Percentiles rank a stretch among this genome's conserved stretches.
Conservation (phyloP, 352 stramenopile genomes). For the Discostella stelligera region DNA sequence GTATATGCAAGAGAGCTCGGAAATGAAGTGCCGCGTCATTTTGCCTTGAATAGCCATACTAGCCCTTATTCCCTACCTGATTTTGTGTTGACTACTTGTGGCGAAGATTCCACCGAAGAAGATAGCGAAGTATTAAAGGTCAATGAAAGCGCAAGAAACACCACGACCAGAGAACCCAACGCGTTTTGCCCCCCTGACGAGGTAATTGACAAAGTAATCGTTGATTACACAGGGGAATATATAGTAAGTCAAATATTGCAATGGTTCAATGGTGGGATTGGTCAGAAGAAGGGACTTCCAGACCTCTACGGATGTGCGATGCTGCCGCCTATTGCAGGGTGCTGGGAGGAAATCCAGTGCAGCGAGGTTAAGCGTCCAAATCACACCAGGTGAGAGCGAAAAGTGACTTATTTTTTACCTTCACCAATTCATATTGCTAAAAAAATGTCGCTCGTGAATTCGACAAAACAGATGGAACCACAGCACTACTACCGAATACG, state of each 20-base stretch:
- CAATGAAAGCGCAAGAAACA: conserved; percentile 13
- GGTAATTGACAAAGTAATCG: conserved; percentile 74
- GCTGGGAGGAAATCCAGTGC: conserved; percentile 55
- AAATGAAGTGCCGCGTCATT: conserved; percentile 54
- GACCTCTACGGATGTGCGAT: conserved; percentile 75
- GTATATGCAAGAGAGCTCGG: conserved; percentile 79
- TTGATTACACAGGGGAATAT: conserved; percentile 81
- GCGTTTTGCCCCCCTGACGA: conserved; percentile 73
- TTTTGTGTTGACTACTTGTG: conserved; percentile 16
- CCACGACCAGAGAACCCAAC: conserved; percentile 8
- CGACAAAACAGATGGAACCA: conserved; percentile 15
- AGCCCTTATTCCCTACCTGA: neutral
- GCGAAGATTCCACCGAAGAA: neutral
- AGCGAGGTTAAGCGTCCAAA: conserved; percentile 52
- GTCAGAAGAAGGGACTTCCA: conserved; percentile 70
- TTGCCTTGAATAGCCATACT: conserved; percentile 29
- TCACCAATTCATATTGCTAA: neutral
- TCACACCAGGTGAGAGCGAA: conserved; percentile 24
- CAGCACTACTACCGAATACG: conserved; percentile 56
- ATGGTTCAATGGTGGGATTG: conserved; percentile 83
- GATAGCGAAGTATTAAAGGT: conserved; percentile 8
- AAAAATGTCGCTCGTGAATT: neutral
- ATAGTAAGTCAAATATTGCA: conserved; percentile 80
- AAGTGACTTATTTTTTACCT: neutral
- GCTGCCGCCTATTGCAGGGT: conserved; percentile 71